Conservation (phyloP, 306 rosid genomes). For the Quillaja saponaria region DNA sequence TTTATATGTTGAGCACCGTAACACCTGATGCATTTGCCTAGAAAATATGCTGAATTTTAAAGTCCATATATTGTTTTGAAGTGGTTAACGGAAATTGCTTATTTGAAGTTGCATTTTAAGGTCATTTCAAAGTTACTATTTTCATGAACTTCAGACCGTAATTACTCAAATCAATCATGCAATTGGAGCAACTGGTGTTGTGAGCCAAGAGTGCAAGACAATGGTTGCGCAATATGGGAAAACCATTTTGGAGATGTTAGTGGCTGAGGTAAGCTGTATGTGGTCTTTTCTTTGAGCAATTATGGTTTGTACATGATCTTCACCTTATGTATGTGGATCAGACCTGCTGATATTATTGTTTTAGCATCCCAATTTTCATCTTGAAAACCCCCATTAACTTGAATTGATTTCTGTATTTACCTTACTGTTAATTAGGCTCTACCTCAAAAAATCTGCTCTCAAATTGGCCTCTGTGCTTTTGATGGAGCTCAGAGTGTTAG, state of each 20-base stretch:
- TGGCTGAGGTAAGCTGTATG: conserved; percentile 21
- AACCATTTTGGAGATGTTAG: conserved; percentile 38
- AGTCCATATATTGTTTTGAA: no score
- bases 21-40: conserved; percentile 1
- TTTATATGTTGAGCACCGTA: conserved; percentile 6
- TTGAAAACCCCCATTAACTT: not conserved
- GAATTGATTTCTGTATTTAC: conserved; percentile 7
- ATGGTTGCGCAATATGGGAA: conserved; percentile 37
- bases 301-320: not conserved
- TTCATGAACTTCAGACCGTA: no score
- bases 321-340: no score
- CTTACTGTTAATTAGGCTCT: conserved; percentile 27
- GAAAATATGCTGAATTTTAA: not conserved
- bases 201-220: conserved; percentile 43
- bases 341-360: not conserved
- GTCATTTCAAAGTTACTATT: no score
- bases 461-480: conserved; percentile 41
- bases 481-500: conserved; percentile 36
- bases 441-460: conserved; percentile 42
- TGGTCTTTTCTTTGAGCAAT: not conserved
- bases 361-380: not conserved
- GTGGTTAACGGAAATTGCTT: no score
- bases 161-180: conserved; percentile 44
- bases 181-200: conserved; percentile 42
- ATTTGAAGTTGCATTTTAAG: no score